Percentiles rank a stretch among this genome's conserved stretches.
Evolutionary conservation across 2,329 filamentous ascomycete species (phyloP).

Genomic region (Cladosporium sp.): DNA sequence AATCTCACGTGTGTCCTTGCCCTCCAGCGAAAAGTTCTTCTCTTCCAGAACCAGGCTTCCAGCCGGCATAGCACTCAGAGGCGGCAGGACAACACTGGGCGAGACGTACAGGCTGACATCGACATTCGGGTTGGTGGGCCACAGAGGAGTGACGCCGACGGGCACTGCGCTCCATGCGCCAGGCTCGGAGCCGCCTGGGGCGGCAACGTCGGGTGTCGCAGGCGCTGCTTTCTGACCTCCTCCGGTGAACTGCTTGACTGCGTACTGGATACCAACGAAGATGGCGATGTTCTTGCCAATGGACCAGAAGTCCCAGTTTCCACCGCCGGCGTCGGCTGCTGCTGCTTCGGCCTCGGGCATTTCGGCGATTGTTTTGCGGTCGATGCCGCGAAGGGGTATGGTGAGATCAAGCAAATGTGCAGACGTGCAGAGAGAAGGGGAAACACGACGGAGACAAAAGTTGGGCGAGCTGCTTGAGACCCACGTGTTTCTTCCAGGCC

Average conservation of each 20-base stretch:
- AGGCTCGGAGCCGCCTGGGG: slow-evolving; percentile 12
- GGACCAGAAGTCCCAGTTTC: slow-evolving; percentile 18
- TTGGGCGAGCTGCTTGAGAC: neutral
- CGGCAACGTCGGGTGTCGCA: slow-evolving; percentile 15
- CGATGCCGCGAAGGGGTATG: neutral
- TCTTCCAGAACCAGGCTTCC: slow-evolving; percentile 73
- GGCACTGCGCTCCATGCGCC: slow-evolving; percentile 61
- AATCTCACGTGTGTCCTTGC: slow-evolving; percentile 68
- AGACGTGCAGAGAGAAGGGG: neutral
- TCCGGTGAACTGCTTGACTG: slow-evolving; percentile 50
- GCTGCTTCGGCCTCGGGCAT: slow-evolving; percentile 7
- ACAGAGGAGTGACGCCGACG: slow-evolving; percentile 73
- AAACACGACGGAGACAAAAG: neutral
- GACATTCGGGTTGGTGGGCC: slow-evolving; percentile 69
- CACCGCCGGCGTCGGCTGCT: slow-evolving; percentile 2
- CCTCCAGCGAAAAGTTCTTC: slow-evolving; percentile 58
- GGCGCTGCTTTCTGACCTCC: slow-evolving; percentile 17
- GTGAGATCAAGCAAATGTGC: neutral
- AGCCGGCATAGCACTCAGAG: slow-evolving; percentile 58
- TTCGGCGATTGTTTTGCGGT: neutral
- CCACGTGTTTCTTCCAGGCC: slow-evolving; percentile 9
- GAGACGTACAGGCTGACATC: slow-evolving; percentile 85
- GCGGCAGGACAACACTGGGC: slow-evolving; percentile 61
- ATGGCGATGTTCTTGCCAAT: slow-evolving; percentile 51
- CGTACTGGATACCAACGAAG: slow-evolving; percentile 54